A percentile compares a stretch with the other conserved stretches of the same genome.
These are phyloP conservation scores for Croton setiger DNA, from an alignment of 441 rosid genomes.

Conservation along the genomic window DNA sequence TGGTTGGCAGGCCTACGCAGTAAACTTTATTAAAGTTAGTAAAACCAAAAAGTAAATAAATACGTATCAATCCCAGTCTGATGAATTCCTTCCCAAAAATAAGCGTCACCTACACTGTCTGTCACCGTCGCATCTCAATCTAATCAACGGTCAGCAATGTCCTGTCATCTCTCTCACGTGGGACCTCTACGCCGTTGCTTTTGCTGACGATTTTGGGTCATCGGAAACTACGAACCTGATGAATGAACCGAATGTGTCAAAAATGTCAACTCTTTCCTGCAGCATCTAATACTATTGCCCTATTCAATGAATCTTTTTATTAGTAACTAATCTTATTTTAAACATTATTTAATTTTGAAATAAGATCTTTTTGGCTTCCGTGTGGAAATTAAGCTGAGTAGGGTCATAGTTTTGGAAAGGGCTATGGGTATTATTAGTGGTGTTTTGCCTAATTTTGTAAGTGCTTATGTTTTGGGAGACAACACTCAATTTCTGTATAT, in stretches of 20 bases:
- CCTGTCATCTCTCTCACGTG: constrained; percentile 18
- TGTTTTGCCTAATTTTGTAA: constrained; percentile 12
- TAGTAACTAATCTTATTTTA: constrained; percentile 23
- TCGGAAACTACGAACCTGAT: constrained; percentile 9
- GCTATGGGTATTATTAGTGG: constrained; percentile 2
- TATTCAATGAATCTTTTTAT: too few relatives aligned
- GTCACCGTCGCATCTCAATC: too few relatives aligned
- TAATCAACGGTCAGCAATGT: too few relatives aligned
- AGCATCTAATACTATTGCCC: too few relatives aligned
- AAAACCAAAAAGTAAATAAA: background rate
- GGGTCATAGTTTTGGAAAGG: background rate
- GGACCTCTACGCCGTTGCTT: constrained; percentile 24
- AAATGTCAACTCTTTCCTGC: constrained; percentile 41
- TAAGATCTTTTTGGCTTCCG: constrained; percentile 12
- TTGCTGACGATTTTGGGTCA: constrained; percentile 19
- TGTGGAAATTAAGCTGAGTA: constrained; percentile 11
- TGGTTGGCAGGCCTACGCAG: background rate
- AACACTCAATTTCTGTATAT: constrained; percentile 16
- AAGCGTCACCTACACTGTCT: too few relatives aligned
- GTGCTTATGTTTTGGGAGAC: constrained; percentile 33
- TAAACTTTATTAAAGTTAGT: background rate
- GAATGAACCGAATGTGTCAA: constrained; percentile 5
- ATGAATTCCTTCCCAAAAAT: constrained; percentile 31
- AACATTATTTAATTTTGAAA: constrained; percentile 28
- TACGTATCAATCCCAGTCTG: too few relatives aligned